phyloP scores from a whole-genome alignment of 495 filamentous ascomycete genomes.

The Penicillium subrubescens region DNA sequence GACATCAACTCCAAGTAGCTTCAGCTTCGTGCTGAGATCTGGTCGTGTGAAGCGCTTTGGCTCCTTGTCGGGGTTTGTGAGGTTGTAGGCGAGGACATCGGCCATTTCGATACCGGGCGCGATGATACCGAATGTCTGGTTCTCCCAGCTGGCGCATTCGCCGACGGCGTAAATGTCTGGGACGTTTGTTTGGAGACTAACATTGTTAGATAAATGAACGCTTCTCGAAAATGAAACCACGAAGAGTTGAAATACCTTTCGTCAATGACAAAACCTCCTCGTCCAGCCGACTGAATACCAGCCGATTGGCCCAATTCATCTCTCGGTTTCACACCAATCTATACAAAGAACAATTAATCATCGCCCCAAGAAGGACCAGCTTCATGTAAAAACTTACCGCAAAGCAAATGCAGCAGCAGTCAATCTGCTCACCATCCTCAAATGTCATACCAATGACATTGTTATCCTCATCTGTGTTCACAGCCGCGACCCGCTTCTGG shows the following conservation, averaged over 20 bases:
- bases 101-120: constrained; percentile 97
- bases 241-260: constrained; percentile 42
- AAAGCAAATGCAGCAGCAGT: constrained; percentile 87
- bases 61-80: constrained; percentile 79
- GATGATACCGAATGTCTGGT: constrained; percentile 90
- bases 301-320: constrained; percentile 75
- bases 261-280: constrained; percentile 78
- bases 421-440: constrained; percentile 81
- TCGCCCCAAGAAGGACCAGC: neutral
- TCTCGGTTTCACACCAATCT: constrained; percentile 81
- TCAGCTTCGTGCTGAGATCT: constrained; percentile 92
- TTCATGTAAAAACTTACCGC: constrained; percentile 56
- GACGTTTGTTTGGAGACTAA: constrained; percentile 66
- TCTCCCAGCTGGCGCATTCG: constrained; percentile 94
- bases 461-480: constrained; percentile 68
- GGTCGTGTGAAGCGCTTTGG: constrained; percentile 77
- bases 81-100: constrained; percentile 91
- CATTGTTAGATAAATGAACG: neutral
- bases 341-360: neutral
- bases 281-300: constrained; percentile 72
- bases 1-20: constrained; percentile 91
- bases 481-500: constrained; percentile 72
- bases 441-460: constrained; percentile 76
- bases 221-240: neutral
- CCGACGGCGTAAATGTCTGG: constrained; percentile 87